phyloP scores from a whole-genome alignment of 139 green algal genomes.

The Tetraselmis chui region DNA sequence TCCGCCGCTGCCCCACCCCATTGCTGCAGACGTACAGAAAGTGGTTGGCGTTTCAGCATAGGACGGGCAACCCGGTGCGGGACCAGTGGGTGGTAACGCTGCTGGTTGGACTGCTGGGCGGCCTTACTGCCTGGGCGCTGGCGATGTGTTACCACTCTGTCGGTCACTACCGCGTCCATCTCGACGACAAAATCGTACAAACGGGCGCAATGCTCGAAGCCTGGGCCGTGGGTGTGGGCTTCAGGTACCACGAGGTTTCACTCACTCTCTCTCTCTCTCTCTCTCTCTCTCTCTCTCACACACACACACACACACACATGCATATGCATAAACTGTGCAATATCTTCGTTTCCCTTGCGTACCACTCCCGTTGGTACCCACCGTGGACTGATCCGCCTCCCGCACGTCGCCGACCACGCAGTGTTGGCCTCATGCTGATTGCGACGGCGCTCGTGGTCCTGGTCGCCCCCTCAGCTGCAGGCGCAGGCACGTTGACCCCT shows the following conservation, averaged over 20 bases:
- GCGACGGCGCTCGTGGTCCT: constrained; percentile 60
- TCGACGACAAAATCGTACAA: background rate
- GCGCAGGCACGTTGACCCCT: constrained; percentile 41
- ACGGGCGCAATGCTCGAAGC: background rate
- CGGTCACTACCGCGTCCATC: background rate
- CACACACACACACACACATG: too few relatives aligned
- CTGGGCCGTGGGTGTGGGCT: background rate
- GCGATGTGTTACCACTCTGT: background rate
- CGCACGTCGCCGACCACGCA: too few relatives aligned
- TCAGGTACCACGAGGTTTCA: too few relatives aligned
- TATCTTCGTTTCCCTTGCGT: too few relatives aligned
- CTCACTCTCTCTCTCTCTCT: too few relatives aligned
- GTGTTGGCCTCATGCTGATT: constrained; percentile 50
- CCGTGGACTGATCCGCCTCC: too few relatives aligned
- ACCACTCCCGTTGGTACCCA: too few relatives aligned
- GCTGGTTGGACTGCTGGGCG: background rate
- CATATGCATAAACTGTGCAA: too few relatives aligned
- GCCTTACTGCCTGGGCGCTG: background rate
- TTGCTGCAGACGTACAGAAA: background rate
- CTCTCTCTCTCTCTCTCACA: too few relatives aligned
- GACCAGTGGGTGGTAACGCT: background rate
- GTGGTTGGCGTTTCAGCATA: background rate
- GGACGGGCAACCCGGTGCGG: background rate
- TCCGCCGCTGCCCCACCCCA: background rate
- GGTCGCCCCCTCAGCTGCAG: constrained; percentile 56